Base-by-base conservation (phyloP, 768 basidiomycete genomes). In the Suillus fuscotomentosus region DNA sequence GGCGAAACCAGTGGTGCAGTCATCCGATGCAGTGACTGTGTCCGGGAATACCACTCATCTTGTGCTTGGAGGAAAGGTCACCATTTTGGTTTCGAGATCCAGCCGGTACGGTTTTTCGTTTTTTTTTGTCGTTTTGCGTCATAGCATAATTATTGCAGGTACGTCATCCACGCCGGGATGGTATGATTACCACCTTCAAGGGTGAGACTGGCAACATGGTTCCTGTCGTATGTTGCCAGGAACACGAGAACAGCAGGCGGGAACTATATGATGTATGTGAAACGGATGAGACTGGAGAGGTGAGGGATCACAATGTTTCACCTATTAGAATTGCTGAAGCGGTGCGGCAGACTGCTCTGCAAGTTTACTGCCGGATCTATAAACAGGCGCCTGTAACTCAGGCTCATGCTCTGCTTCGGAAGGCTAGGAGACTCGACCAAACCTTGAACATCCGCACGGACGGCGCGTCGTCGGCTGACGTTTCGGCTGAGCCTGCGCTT, bases 31-130 rank as follows among this genome's bases (percentile, higher is more conserved):
- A 84, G 79, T 48, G 94, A 95, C 70, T 98, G 97, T 73, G 75
- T 78, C 17, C 85, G 83, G 60, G 87, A 91, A 68, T 95, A 89
- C 73, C 97, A 99, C 73, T 82, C 89, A 9, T 89, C 93, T 0
- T 99, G 97, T 74, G 97, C 94, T 22, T 98, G 94, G 92, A 84
- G 82, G 61, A 81, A 87, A 47, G 90, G 90, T 0, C 87, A 90
- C 78, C 89, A 82, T 68, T 95, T 99, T 68, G 95, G 94, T 36
- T 97, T 99, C 75, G 96, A 99, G 78, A 86, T 99, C 47, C 90
- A 90, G 70, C 84, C 89, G 42, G 94, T 91, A 68, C 72, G 89
- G 34, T 54, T 77, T 20, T 34, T 9, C 20, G 1, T 45, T 36
- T 36, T 41, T 27, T 45, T 20, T 43, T 7, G 15, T 38, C 27